These are phyloP conservation scores for Trichocladium antarcticum DNA, from an alignment of 495 filamentous ascomycete species.

Conservation along the genomic window DNA sequence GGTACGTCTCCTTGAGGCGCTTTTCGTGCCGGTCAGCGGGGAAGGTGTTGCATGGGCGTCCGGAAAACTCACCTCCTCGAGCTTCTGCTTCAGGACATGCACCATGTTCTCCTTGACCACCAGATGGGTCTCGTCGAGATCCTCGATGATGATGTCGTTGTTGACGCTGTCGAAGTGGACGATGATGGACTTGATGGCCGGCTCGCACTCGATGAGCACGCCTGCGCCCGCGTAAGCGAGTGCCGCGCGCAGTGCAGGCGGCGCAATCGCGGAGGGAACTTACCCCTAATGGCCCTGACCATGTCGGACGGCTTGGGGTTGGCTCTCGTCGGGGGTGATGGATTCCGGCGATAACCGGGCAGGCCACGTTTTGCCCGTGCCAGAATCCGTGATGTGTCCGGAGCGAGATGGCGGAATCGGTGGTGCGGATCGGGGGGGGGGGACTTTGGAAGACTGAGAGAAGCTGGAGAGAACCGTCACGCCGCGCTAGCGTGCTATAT, in stretches of 20 bases:
- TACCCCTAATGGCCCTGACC: conserved; percentile 13
- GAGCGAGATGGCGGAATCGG: too few relatives aligned
- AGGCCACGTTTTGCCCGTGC: too few relatives aligned
- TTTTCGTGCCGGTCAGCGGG: conserved; percentile 9
- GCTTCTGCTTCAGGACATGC: conserved; percentile 46
- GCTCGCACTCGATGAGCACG: conserved; percentile 65
- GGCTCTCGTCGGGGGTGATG: too few relatives aligned
- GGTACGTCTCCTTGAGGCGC: conserved; percentile 36
- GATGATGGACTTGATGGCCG: conserved; percentile 49
- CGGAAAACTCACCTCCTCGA: conserved; percentile 41
- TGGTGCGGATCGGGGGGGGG: too few relatives aligned
- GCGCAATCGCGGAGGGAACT: neutral
- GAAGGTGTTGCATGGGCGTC: neutral
- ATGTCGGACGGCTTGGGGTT: too few relatives aligned
- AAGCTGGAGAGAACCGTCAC: neutral
- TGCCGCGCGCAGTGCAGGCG: neutral
- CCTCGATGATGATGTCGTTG: conserved; percentile 51
- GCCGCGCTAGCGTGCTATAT: neutral
- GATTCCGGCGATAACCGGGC: too few relatives aligned
- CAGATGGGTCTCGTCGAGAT: conserved; percentile 60
- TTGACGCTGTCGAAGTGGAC: conserved; percentile 46
- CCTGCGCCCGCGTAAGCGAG: conserved; percentile 29
- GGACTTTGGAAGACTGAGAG: neutral
- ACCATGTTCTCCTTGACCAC: conserved; percentile 63
- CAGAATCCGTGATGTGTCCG: too few relatives aligned